These are phyloP conservation scores for Fagopyrum tataricum DNA, from an alignment of 148 eudicot genomes.

Conservation along the genomic window DNA sequence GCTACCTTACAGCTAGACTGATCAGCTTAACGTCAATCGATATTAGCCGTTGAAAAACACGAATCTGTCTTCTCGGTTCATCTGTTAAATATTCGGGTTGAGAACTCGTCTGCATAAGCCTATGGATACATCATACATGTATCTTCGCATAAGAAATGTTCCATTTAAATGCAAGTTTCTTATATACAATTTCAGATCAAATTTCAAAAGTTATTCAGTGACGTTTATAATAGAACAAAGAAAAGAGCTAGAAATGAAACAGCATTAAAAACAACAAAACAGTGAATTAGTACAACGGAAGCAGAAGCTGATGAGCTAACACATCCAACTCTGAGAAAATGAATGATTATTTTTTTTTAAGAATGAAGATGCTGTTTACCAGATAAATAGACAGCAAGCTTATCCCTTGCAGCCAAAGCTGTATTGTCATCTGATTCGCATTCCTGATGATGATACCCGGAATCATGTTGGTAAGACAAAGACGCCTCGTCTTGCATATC, in stretches of 20 bases:
- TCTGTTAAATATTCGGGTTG: not conserved
- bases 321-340: not conserved
- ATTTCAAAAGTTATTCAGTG: not conserved
- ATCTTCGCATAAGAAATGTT: not conserved
- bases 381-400: constrained; percentile 43
- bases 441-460: constrained; percentile 42
- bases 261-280: not conserved
- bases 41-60: not conserved
- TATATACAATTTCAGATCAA: not conserved
- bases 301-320: not conserved
- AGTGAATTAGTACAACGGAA: not conserved
- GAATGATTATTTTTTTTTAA: not conserved
- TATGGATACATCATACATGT: too few species aligned
- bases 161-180: not conserved
- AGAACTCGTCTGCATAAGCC: not conserved
- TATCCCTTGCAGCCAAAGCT: constrained; percentile 45
- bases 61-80: not conserved
- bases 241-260: not conserved
- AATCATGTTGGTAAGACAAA: constrained; percentile 46
- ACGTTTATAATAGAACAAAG: not conserved
- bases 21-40: too few species aligned
- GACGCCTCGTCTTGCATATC: constrained; percentile 41
- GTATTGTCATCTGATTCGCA: constrained; percentile 51
- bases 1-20: not conserved
- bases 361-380: constrained; percentile 13